These are phyloP conservation scores for Xylariomycetidae sp. DNA, from an alignment of 2,329 filamentous ascomycete genomes.

Conservation along the genomic window DNA sequence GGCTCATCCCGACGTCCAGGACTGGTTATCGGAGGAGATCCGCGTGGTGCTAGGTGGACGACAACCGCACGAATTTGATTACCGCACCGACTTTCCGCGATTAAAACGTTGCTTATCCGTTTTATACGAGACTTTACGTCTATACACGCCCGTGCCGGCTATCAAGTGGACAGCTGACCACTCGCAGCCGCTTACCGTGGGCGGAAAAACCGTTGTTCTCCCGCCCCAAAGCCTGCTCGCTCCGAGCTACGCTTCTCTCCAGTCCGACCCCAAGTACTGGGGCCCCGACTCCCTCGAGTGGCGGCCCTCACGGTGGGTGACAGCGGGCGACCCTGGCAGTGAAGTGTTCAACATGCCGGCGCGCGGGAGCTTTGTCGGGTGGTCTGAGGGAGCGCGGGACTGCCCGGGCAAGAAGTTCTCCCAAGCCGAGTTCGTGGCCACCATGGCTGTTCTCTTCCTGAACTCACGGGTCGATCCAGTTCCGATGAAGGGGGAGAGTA, in stretches of 20 bases:
- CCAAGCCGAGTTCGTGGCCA: slow-evolving; percentile 26
- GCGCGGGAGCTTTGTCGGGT: slow-evolving; percentile 20
- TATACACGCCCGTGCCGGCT: slow-evolving; percentile 29
- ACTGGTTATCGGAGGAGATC: slow-evolving; percentile 38
- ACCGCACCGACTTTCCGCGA: slow-evolving; percentile 29
- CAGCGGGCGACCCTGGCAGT: background rate
- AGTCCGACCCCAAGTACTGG: slow-evolving; percentile 16
- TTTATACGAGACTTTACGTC: slow-evolving; percentile 36
- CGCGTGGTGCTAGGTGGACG: slow-evolving; percentile 7
- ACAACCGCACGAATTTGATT: slow-evolving; percentile 6
- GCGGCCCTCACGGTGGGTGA: slow-evolving; percentile 16
- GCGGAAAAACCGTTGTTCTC: slow-evolving; percentile 8
- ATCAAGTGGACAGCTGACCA: slow-evolving; percentile 19
- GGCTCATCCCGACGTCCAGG: slow-evolving; percentile 35
- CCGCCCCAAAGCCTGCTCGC: slow-evolving; percentile 11
- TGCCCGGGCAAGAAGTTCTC: slow-evolving; percentile 29
- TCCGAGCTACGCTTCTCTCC: slow-evolving; percentile 13
- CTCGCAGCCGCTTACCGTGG: slow-evolving; percentile 10
- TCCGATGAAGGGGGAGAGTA: slow-evolving; percentile 5
- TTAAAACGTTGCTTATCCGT: slow-evolving; percentile 34
- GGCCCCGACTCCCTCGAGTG: slow-evolving; percentile 14
- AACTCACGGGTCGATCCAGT: slow-evolving; percentile 12
- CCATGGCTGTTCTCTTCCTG: slow-evolving; percentile 11
- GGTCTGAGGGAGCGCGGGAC: slow-evolving; percentile 26
- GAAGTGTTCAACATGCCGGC: slow-evolving; percentile 14